Evolutionary conservation across 192 early-diverging fungal species (phyloP).

Genomic region (Funneliformis mosseae): DNA sequence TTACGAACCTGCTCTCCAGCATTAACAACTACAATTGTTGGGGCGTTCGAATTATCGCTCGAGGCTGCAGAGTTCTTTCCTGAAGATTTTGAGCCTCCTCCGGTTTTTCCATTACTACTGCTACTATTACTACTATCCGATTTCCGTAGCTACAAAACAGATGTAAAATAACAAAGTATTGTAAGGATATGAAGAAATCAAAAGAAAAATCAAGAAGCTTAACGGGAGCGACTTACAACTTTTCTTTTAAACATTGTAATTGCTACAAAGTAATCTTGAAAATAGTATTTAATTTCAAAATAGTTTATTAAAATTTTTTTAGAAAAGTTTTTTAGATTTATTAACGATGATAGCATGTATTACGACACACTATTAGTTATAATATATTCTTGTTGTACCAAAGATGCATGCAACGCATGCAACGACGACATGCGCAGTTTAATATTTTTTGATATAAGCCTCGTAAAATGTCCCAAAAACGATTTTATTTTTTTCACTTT

Average conservation of each 20-base stretch:
- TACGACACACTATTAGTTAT: not conserved
- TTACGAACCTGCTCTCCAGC: slow-evolving; percentile 27
- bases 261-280: not conserved
- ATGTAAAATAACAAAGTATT: not conserved
- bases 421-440: slow-evolving; percentile 7
- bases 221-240: not conserved
- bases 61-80: slow-evolving; percentile 12
- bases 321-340: not conserved
- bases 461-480: not conserved
- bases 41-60: not conserved
- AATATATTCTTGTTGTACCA: not conserved
- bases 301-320: not conserved
- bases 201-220: not conserved
- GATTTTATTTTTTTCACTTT: no score
- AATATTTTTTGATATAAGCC: not conserved
- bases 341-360: slow-evolving; percentile 11
- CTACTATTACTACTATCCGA: slow-evolving; percentile 5
- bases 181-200: slow-evolving; percentile 4
- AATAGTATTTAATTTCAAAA: not conserved
- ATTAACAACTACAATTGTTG: slow-evolving; percentile 30
- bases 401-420: not conserved
- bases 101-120: slow-evolving; percentile 32
- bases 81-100: slow-evolving; percentile 20
- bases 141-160: slow-evolving; percentile 26
- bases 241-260: slow-evolving; percentile 11